Evolutionary conservation across 495 filamentous ascomycete genomes (phyloP), one percentile per base, ranked within the genome.

Genomic region (Talaromyces liani): DNA sequence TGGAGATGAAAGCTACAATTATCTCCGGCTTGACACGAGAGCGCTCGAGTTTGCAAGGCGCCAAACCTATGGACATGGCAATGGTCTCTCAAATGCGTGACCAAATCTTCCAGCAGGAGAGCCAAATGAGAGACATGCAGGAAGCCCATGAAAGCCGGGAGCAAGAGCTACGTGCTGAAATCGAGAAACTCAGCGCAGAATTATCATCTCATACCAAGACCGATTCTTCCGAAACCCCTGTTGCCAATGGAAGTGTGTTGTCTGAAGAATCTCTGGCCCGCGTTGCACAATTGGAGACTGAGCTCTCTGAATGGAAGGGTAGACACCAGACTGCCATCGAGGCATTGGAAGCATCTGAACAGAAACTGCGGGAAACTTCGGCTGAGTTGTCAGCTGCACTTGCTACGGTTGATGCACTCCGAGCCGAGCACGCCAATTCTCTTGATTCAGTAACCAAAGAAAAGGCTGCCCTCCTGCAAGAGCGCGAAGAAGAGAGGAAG

Each of bases 21-120:
- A 97, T 98, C 64, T 91, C 92, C 18, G 94, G 94, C 6, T 83
- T 98, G 36, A 95, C 95, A 18, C 85, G 93, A 47, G 94, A 98
- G 72, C 82, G 94, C 67, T 91, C 91, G 2, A 92, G 90, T 72
- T 84, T 97, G 76, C 91, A 92, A 71, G 79, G 82, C 45, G 85
- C 86, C 2, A 90, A 91, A 10, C 90, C 92, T 14, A 88, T 97
- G 72, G 94, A 98, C 68, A 95, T 96, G 75, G 92, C 90, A 6
- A 85, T 96, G 58, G 89, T 98, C n/a, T 85, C 90, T 16, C 86
- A 86, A 14, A 85, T 98, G 76, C 87, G 91, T 58, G 91, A 93
- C 56, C 91, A 97, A 71, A 80, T 98, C 16, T 80, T 92, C 59
- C 87, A 92, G 71, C 92, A 87, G 66, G 92, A 98, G 73, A 86